Evolutionary conservation across 495 filamentous ascomycete genomes (phyloP).

Genomic region (Penicillium longicatenatum): DNA sequence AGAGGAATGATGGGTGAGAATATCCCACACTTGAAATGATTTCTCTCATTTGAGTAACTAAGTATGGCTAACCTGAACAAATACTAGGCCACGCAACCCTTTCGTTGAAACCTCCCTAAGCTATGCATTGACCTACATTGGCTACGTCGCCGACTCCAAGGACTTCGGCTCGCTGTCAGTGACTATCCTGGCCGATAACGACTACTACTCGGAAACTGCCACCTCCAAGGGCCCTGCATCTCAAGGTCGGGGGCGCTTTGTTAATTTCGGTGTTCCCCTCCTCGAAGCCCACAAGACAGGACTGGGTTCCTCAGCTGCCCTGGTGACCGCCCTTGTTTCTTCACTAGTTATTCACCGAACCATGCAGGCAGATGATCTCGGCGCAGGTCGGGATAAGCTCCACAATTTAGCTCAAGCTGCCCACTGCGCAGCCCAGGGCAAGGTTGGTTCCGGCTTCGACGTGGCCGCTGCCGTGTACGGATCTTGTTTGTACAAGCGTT

Average conservation of each 20-base stretch:
- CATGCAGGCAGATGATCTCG: slow-evolving; percentile 62
- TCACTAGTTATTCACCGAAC: slow-evolving; percentile 77
- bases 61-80: slow-evolving; percentile 5
- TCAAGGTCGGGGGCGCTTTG: slow-evolving; percentile 57
- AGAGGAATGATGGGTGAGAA: slow-evolving; percentile 69
- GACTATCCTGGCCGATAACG: slow-evolving; percentile 90
- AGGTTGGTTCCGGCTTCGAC: slow-evolving; percentile 94
- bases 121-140: slow-evolving; percentile 84
- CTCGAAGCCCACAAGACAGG: slow-evolving; percentile 89
- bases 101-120: slow-evolving; percentile 90
- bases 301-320: slow-evolving; percentile 89
- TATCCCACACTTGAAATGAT: background rate
- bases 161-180: slow-evolving; percentile 68
- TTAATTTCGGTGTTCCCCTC: slow-evolving; percentile 75
- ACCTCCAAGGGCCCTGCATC: slow-evolving; percentile 32
- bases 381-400: slow-evolving; percentile 55
- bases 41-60: slow-evolving; percentile 2
- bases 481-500: slow-evolving; percentile 85
- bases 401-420: slow-evolving; percentile 94
- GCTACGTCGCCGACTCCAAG: slow-evolving; percentile 52
- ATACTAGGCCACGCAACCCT: slow-evolving; percentile 58
- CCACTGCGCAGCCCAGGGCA: slow-evolving; percentile 95
- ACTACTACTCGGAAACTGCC: slow-evolving; percentile 87
- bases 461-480: slow-evolving; percentile 93
- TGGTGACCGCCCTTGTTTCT: slow-evolving; percentile 89